These are phyloP conservation scores for Ceratobasidium sp. DNA, from an alignment of 1,284 basidiomycete species.

Conservation along the genomic window DNA sequence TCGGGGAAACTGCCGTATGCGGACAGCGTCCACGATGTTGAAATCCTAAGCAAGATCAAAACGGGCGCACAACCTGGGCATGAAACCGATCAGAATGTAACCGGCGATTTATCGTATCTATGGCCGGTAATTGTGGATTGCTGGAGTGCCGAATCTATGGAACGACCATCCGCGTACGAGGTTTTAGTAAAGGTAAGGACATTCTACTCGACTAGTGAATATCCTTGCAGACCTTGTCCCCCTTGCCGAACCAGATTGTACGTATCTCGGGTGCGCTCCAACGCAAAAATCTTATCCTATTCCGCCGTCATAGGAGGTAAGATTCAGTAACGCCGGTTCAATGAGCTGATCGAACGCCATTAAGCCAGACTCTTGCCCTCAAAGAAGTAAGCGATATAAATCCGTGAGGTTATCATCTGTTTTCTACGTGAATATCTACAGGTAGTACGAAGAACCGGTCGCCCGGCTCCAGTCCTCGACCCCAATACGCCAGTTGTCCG, in stretches of 20 bases:
- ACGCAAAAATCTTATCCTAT: too few species aligned
- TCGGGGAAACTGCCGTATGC: not conserved
- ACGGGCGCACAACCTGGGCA: not conserved
- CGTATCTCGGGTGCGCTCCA: not conserved
- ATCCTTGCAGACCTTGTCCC: not conserved
- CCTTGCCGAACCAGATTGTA: not conserved
- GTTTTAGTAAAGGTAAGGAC: not conserved
- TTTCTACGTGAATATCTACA: too few species aligned
- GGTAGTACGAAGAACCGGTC: too few species aligned
- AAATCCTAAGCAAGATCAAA: not conserved
- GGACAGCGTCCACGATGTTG: not conserved
- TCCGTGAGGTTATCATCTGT: too few species aligned
- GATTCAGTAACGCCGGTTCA: too few species aligned
- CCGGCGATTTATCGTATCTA: not conserved
- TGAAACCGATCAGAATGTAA: not conserved
- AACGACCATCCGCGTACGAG: not conserved
- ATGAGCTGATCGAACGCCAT: too few species aligned
- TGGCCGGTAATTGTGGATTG: slow-evolving; percentile 7
- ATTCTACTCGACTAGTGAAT: not conserved
- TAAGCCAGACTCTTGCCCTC: too few species aligned
- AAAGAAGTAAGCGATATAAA: too few species aligned
- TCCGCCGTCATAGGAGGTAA: too few species aligned
- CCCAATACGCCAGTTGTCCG: too few species aligned
- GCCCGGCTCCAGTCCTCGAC: too few species aligned
- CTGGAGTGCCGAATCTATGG: not conserved